A percentile compares a stretch with the other conserved stretches of the same genome.
Conservation (phyloP, 164 flowering plant genomes). For the Vitis cinerea region DNA sequence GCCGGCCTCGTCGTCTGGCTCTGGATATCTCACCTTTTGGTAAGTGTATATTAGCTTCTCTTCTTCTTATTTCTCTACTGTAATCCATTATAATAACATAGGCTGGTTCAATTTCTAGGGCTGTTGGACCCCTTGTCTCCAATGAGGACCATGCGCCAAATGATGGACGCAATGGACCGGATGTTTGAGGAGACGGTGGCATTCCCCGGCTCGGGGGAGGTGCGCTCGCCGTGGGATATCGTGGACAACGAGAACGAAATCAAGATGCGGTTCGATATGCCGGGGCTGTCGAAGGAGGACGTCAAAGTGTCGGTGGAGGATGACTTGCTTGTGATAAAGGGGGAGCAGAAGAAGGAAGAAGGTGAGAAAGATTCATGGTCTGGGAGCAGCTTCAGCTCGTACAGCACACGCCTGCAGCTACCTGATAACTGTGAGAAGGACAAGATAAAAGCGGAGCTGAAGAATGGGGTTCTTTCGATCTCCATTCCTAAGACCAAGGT, state of each 20-base stretch:
- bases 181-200: conserved; percentile 57
- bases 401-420: conserved; percentile 52
- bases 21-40: conserved; percentile 66
- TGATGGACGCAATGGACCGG: conserved; percentile 79
- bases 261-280: conserved; percentile 82
- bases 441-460: conserved; percentile 74
- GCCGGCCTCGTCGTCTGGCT: conserved; percentile 40
- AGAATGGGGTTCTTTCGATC: conserved; percentile 68
- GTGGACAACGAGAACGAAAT: conserved; percentile 61
- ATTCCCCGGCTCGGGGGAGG: conserved; percentile 29
- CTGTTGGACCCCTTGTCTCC: conserved; percentile 64
- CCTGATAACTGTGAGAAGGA: conserved; percentile 67
- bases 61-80: neutral
- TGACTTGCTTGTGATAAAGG: conserved; percentile 58
- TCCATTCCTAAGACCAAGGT: conserved; percentile 59
- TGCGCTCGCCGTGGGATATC: conserved; percentile 78
- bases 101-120: conserved; percentile 24
- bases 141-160: conserved; percentile 71
- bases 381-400: conserved; percentile 41
- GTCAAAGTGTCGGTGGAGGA: conserved; percentile 71
- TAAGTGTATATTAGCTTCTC: conserved; percentile 17
- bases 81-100: no score
- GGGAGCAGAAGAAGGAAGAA: conserved; percentile 46
- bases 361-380: conserved; percentile 38
- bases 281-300: conserved; percentile 65